Base-by-base conservation (phyloP, 805 yeast species). In the Kuraishia capsulata region DNA sequence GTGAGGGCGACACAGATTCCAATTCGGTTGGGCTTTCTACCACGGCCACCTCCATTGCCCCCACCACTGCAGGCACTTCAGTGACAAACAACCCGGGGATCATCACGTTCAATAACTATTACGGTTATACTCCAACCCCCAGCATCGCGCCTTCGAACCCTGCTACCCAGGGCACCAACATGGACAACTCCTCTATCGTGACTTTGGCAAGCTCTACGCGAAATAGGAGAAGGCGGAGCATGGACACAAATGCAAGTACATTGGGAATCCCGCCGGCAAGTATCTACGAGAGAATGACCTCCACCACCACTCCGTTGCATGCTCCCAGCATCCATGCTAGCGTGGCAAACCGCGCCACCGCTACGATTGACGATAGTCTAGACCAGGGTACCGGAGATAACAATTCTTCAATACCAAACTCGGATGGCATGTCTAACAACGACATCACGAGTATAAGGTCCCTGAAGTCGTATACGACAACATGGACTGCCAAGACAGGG, bases 231-330 rank as follows among this genome's bases (percentile, higher is more conserved):
- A 43, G 63, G 26, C 41, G 61, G 17, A 55, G 61, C 20, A 51
- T 65, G 6, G 68, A 71, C 30, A 71, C 81, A 3, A 79, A 76
- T 45, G 74, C 84, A 17, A 74, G 82, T 37, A 75, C 82, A 0
- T 64, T 76, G 20, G 86, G 86, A 0, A 79, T 81, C 14, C 76
- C 87, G 1, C 87, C 88, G 0, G 81, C 84, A n/a, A 74, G 82
- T 45, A 76, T 80, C 8, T 60, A 77, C 59, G 86, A 78, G 45
- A 59, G 81, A 38, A 57, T 73, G 6, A n/a, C n/a, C n/a, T n/a
- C n/a, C n/a, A n/a, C n/a, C n/a, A 51, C 64, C 17, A 29, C 17
- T 6, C 26, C 26, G 10, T 11, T 23, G 26, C 26, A 23, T 8
- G n/a, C n/a, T 24, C 52, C 56, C 14, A 41, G 49, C 35, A 43